Base-by-base conservation (phyloP, 768 basidiomycete species). In the Boletus vermiculosoides region DNA sequence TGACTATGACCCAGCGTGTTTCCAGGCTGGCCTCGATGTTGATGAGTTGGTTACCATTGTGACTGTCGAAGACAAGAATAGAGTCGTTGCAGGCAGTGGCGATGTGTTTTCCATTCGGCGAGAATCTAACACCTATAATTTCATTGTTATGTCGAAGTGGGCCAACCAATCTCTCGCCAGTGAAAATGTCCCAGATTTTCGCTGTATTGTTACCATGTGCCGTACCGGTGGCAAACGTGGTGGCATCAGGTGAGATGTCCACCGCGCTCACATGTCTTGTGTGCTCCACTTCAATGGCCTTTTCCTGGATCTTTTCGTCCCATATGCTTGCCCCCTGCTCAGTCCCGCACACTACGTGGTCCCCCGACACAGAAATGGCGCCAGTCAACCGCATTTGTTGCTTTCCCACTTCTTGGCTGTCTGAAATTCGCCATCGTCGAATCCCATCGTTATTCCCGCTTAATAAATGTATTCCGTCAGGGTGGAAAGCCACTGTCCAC, bases 201-300 rank as follows among this genome's bases (percentile, higher is more conserved):
- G 6, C 30, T 31, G 5, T 31, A 0, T 12, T 13, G 16, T 7
- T 3, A 1, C 44, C 39, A 16, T n/a, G 7, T 6, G n/a, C 6
- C 0, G 5, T 20, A 12, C 30, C n/a, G 3, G 30, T 31, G n/a
- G 45, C 45, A 20, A 46, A 46, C n/a, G 5, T 30, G 18, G 45
- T 20, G 10, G 28, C 10, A 2, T 46, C 45, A 5, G 30, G 45
- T 4, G 45, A 31, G 30, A 46, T 20, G 11, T 46, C 45, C 1
- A 46, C 30, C 0, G n/a, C n/a, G 13, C 0, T 0, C 12, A 31
- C 45, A 0, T 4, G 4, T 0, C 20, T 1, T 20, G 11, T 13
- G n/a, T 12, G 6, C 3, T 46, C 45, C 30, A 31, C 45, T n/a
- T n/a, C n/a, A n/a, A n/a, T n/a, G n/a, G n/a, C n/a, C n/a, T n/a